phyloP scores from a whole-genome alignment of 805 yeast genomes.

The Yarrowia phangngaensis region DNA sequence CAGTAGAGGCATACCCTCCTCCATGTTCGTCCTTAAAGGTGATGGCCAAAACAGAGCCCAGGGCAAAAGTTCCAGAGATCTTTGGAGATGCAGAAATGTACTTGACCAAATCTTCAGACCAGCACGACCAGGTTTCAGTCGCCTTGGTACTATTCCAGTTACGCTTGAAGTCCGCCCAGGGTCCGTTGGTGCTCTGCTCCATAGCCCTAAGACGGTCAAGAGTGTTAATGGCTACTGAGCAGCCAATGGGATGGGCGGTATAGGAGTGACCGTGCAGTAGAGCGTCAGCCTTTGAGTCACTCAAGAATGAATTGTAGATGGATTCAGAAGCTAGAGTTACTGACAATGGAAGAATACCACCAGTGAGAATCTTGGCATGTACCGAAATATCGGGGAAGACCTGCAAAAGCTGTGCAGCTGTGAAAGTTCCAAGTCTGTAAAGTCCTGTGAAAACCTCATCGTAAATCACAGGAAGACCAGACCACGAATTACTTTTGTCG shows the following conservation, averaged over 20 bases:
- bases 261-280: constrained; percentile 35
- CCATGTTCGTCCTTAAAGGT: constrained; percentile 28
- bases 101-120: constrained; percentile 31
- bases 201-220: constrained; percentile 28
- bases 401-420: constrained; percentile 29
- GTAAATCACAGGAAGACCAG: constrained; percentile 33
- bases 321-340: constrained; percentile 32
- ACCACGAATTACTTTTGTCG: constrained; percentile 27
- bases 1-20: constrained; percentile 32
- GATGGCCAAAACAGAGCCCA: constrained; percentile 33
- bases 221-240: constrained; percentile 31
- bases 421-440: constrained; percentile 32
- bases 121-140: constrained; percentile 29
- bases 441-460: constrained; percentile 36
- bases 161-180: constrained; percentile 30
- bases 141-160: constrained; percentile 28
- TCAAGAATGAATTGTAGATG: constrained; percentile 32
- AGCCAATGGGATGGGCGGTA: constrained; percentile 36
- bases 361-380: constrained; percentile 35
- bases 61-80: constrained; percentile 30
- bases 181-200: constrained; percentile 10
- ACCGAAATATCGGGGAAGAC: constrained; percentile 34
- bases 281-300: constrained; percentile 33
- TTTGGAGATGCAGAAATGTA: constrained; percentile 27
- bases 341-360: constrained; percentile 34